Conservation (phyloP, 257 asterid species). For the Fraxinus pennsylvanica region DNA sequence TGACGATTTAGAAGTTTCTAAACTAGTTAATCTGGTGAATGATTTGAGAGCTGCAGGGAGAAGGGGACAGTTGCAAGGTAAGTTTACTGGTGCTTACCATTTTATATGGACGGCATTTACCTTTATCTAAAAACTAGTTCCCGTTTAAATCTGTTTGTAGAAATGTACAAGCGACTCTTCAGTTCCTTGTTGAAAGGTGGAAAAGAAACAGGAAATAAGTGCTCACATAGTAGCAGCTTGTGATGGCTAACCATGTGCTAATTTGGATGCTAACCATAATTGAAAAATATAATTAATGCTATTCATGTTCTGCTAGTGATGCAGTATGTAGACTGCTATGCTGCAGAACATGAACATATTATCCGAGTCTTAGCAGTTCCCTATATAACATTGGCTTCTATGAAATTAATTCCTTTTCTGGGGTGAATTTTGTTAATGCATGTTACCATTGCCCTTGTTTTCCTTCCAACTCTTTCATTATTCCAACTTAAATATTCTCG, state of each 20-base stretch:
- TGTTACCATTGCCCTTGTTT: neutral
- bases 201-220: constrained; percentile 14
- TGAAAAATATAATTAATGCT: constrained; percentile 15
- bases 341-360: neutral
- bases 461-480: neutral
- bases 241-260: constrained; percentile 18
- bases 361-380: neutral
- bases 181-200: constrained; percentile 12
- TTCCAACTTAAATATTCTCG: neutral
- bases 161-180: neutral
- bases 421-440: neutral
- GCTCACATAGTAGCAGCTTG: constrained; percentile 9
- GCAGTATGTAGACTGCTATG: constrained; percentile 1
- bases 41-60: constrained; percentile 82
- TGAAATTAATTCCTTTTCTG: neutral
- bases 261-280: constrained; percentile 7
- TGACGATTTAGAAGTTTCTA: constrained; percentile 58
- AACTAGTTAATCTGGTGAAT: constrained; percentile 60
- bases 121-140: neutral
- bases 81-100: constrained; percentile 24
- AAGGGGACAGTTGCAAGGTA: constrained; percentile 79
- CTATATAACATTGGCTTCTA: neutral
- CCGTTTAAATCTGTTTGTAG: constrained; percentile 1
- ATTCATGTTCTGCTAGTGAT: neutral
- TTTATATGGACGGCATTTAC: neutral